Conservation (phyloP, 2,329 filamentous ascomycete species). For the Neoarthrinium moseri region DNA sequence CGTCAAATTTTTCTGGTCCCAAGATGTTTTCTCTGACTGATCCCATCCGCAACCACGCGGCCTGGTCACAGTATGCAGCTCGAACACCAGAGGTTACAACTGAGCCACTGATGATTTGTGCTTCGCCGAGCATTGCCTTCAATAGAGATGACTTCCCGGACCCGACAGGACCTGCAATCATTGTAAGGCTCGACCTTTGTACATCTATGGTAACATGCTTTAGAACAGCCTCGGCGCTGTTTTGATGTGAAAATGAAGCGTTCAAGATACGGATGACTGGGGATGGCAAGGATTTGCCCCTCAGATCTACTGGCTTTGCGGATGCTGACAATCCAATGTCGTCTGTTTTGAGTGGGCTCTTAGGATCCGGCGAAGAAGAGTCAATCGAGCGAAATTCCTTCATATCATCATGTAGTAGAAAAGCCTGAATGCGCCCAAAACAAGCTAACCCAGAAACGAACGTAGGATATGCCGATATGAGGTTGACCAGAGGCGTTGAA, state of each 20-base stretch:
- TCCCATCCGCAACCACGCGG: conserved; percentile 32
- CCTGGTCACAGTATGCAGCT: conserved; percentile 37
- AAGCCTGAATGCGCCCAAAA: conserved; percentile 1
- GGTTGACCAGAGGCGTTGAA: conserved; percentile 1
- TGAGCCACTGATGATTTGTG: too few relatives aligned
- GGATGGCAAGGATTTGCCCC: too few relatives aligned
- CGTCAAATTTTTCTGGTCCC: conserved; percentile 12
- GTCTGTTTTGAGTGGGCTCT: too few relatives aligned
- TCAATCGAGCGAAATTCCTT: too few relatives aligned
- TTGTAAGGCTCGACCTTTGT: conserved; percentile 23
- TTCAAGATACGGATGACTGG: too few relatives aligned
- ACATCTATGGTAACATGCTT: background rate
- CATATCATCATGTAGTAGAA: too few relatives aligned
- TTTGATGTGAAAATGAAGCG: background rate
- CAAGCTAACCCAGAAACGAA: conserved; percentile 3
- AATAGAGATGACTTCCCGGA: conserved; percentile 44
- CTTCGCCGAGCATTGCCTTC: conserved; percentile 36
- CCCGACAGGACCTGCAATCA: conserved; percentile 42
- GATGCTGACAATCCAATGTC: too few relatives aligned
- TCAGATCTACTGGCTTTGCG: too few relatives aligned
- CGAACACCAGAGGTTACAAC: too few relatives aligned
- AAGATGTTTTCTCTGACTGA: conserved; percentile 30
- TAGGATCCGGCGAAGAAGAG: too few relatives aligned
- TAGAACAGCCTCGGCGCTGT: background rate
- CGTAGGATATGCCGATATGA: background rate